These are phyloP conservation scores for Suillus lakei DNA, from an alignment of 768 basidiomycete species.

Conservation along the genomic window DNA sequence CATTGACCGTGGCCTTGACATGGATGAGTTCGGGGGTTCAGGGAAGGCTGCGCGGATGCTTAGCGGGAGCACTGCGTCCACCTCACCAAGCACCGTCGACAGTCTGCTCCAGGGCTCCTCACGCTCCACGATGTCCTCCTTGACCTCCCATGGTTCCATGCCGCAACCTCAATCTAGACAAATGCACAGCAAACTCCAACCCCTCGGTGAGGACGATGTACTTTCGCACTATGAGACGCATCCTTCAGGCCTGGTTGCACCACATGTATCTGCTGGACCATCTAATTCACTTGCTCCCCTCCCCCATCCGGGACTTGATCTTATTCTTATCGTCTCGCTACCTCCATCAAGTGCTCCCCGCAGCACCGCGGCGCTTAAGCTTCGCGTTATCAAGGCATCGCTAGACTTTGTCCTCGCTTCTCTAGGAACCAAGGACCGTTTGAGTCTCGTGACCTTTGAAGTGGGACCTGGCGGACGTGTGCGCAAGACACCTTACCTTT, in stretches of 20 bases:
- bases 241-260: slow-evolving; percentile 60
- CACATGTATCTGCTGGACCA: slow-evolving; percentile 73
- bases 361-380: slow-evolving; percentile 83
- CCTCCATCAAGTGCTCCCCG: slow-evolving; percentile 74
- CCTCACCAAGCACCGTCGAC: slow-evolving; percentile 61
- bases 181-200: slow-evolving; percentile 53
- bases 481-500: slow-evolving; percentile 93
- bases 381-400: slow-evolving; percentile 86
- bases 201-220: slow-evolving; percentile 77
- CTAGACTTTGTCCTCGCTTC: slow-evolving; percentile 86
- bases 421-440: slow-evolving; percentile 75
- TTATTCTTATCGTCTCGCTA: slow-evolving; percentile 90
- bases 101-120: slow-evolving; percentile 70
- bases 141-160: slow-evolving; percentile 69
- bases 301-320: slow-evolving; percentile 86
- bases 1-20: slow-evolving; percentile 49
- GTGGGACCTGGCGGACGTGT: slow-evolving; percentile 82
- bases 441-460: slow-evolving; percentile 93
- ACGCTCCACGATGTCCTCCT: slow-evolving; percentile 74
- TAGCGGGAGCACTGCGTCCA: slow-evolving; percentile 70
- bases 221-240: slow-evolving; percentile 58
- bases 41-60: slow-evolving; percentile 80
- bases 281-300: slow-evolving; percentile 83
- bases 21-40: slow-evolving; percentile 81
- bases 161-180: slow-evolving; percentile 42